phyloP scores from a whole-genome alignment of 208 protist genomes.

The Herpetomonas tarakana region DNA sequence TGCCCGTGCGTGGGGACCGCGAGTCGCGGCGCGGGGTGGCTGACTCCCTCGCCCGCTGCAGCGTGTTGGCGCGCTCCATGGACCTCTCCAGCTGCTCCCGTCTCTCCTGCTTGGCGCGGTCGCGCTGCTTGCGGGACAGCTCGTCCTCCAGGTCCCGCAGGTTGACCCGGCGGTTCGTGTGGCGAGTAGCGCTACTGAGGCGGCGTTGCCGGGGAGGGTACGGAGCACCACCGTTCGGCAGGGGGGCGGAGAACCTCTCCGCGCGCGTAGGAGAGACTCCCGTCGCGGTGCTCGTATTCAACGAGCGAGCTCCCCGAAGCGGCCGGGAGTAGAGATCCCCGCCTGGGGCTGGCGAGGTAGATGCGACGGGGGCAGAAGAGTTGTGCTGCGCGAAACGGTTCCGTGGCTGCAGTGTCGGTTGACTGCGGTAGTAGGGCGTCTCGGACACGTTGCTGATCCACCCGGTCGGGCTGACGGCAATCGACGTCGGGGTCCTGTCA shows the following conservation, averaged over 20 bases:
- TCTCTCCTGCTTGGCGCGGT: conserved; percentile 27
- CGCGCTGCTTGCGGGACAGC: conserved; percentile 29
- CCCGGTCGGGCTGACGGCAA: too few relatives aligned
- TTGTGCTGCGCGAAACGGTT: neutral
- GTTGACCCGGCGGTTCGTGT: conserved; percentile 34
- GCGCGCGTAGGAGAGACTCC: neutral
- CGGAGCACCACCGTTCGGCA: conserved; percentile 11
- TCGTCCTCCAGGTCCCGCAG: conserved; percentile 40
- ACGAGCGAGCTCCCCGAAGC: neutral
- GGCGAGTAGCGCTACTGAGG: conserved; percentile 19
- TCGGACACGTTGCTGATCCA: neutral
- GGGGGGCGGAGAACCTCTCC: neutral
- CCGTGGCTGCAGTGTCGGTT: neutral
- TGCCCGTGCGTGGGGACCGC: neutral
- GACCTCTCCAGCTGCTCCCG: conserved; percentile 30
- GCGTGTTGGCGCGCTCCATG: conserved; percentile 12
- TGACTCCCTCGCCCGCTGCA: conserved; percentile 3
- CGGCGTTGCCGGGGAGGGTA: conserved; percentile 18
- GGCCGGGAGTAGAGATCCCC: neutral
- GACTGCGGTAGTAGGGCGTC: neutral
- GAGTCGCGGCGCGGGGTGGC: neutral
- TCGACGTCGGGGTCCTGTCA: neutral
- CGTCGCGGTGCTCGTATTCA: neutral
- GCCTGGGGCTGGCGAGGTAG: neutral
- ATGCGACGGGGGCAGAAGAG: neutral